Evolutionary conservation across 179 eudicot genomes (phyloP).

Genomic region (Carnegiea gigantea): DNA sequence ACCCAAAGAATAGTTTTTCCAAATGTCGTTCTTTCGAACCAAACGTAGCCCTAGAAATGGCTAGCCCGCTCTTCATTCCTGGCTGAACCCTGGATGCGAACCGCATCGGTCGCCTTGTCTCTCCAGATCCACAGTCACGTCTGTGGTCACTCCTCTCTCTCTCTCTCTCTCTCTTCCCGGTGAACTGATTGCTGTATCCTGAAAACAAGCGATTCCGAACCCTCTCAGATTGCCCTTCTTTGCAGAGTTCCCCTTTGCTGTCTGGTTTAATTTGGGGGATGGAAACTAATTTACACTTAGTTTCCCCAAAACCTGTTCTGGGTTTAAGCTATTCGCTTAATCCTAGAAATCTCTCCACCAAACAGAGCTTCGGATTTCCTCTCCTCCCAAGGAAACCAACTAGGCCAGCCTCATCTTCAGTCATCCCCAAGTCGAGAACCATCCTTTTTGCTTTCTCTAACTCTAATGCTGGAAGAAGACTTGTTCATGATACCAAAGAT

Average conservation of each 20-base stretch:
- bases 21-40: not conserved
- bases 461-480: conserved; percentile 19
- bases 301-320: conserved; percentile 31
- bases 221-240: not conserved
- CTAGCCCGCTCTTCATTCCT: not conserved
- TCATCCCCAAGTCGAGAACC: conserved; percentile 31
- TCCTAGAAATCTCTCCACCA: conserved; percentile 15
- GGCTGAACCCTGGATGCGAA: no score
- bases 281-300: conserved; percentile 31
- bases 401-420: conserved; percentile 15
- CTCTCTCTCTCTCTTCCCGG: not conserved
- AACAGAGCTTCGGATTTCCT: conserved; percentile 29
- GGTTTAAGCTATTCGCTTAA: conserved; percentile 25
- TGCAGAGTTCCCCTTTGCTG: not conserved
- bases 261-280: conserved; percentile 1
- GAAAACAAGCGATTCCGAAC: not conserved
- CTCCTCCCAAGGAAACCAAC: conserved; percentile 20
- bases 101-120: no score
- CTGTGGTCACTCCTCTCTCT: no score
- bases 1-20: not conserved
- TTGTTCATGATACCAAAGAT: not conserved
- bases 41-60: not conserved
- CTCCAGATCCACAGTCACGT: no score
- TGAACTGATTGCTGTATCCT: not conserved
- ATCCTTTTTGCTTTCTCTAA: conserved; percentile 22